A percentile compares a stretch with the other conserved stretches of the same genome.
phyloP scores from a whole-genome alignment of 1,139 yeast species.

The Pichia sp. region DNA sequence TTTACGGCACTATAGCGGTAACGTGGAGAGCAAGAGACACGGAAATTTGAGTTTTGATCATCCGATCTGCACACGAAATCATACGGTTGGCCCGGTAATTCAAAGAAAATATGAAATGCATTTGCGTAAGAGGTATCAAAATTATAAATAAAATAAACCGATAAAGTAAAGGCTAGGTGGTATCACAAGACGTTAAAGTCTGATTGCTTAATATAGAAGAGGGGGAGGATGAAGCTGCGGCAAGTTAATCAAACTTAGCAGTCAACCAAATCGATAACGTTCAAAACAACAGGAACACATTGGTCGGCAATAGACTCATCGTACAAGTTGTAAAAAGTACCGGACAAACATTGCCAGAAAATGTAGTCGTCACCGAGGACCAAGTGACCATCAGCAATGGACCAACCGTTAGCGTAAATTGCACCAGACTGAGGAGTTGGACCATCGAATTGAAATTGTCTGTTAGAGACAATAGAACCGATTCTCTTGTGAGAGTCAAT shows the following conservation, averaged over 20 bases:
- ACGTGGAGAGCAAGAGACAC: no score
- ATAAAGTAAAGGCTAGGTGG: background rate
- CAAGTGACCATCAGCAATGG: conserved; percentile 62
- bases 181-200: background rate
- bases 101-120: background rate
- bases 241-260: conserved; percentile 39
- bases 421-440: conserved; percentile 90
- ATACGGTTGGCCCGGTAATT: no score
- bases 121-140: background rate
- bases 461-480: conserved; percentile 78
- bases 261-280: conserved; percentile 55
- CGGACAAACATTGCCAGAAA: conserved; percentile 77
- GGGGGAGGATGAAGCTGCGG: background rate
- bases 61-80: no score
- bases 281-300: conserved; percentile 60
- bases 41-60: no score
- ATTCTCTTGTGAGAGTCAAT: conserved; percentile 63
- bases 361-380: conserved; percentile 59
- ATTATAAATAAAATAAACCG: background rate
- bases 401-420: conserved; percentile 83
- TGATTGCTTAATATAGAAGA: background rate
- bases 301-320: conserved; percentile 64
- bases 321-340: conserved; percentile 77
- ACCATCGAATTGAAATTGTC: conserved; percentile 86
- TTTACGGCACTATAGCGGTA: no score